Evolutionary conservation across 495 filamentous ascomycete species (phyloP), one percentile per base, ranked within the genome.

Genomic region (Podospora didyma): DNA sequence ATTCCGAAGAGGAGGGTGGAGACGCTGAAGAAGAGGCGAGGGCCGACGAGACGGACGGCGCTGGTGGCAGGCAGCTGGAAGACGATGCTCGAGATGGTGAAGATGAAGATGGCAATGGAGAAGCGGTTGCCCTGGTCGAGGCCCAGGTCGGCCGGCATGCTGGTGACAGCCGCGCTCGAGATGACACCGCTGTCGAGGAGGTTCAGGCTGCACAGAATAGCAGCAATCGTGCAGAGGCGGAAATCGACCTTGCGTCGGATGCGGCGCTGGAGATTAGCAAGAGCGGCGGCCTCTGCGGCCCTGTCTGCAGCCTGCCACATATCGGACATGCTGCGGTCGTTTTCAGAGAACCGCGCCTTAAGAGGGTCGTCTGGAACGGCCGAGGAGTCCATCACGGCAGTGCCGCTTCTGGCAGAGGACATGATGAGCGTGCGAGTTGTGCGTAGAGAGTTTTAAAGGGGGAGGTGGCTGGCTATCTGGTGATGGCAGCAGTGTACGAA

Each of bases 41-140:
- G 88, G 12, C 88, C 87, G 46, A 88, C 73, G 7, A 82, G 75
- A 31, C 88, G 78, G 39, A 89, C 85, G 5, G 85, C 83, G 20
- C 90, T 73, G 2, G 88, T 92, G 26, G 83, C 85, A 0, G 89
- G 88, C 16, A 92, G 74, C 64, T 92, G 88, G 62, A 89, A 90
- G 21, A 79, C 78, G 45, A 92, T 87, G 65, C 82, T 86, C 12
- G 86, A 78, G 55, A 90, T 78, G 24, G 88, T 90, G 73, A 89
- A 90, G 65, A 90, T 88, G 69, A 92, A 87, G 51, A 92, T 91
- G 23, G 85, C 77, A 16, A 90, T 80, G 9, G 83, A 87, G 68
- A 87, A 89, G 19, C 83, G 78, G 19, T 82, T 83, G 11, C 85
- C 86, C 31, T 81, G 77, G 56, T 65, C 62, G 28, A 91, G 75